These are phyloP conservation scores for Colletotrichum coccodes DNA, from an alignment of 2,329 filamentous ascomycete genomes.

Conservation along the genomic window DNA sequence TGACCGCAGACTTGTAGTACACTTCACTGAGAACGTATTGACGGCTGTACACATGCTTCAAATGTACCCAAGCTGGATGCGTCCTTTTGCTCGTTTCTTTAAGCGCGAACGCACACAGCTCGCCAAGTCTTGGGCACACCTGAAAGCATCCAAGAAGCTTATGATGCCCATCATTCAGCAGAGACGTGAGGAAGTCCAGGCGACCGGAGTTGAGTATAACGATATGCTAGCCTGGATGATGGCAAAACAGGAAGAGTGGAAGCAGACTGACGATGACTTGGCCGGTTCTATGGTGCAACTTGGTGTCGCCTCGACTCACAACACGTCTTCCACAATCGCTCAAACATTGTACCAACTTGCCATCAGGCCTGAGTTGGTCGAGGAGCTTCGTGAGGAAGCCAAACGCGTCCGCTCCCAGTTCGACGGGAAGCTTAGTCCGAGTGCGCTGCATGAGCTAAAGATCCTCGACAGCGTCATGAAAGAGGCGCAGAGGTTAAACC, in stretches of 20 bases:
- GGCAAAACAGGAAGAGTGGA: constrained; percentile 45
- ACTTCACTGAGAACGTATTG: constrained; percentile 14
- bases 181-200: neutral
- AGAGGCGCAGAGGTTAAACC: constrained; percentile 44
- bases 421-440: constrained; percentile 41
- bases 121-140: neutral
- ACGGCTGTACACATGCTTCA: constrained; percentile 13
- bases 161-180: constrained; percentile 8
- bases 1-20: constrained; percentile 37
- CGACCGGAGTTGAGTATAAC: neutral
- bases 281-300: constrained; percentile 51
- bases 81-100: neutral
- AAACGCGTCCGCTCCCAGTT: constrained; percentile 43
- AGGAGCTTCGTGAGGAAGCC: constrained; percentile 60
- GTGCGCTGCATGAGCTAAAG: constrained; percentile 43
- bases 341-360: constrained; percentile 59
- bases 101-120: constrained; percentile 6
- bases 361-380: constrained; percentile 57
- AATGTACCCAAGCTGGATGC: constrained; percentile 10
- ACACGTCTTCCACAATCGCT: constrained; percentile 51
- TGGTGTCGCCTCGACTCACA: constrained; percentile 58
- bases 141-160: neutral
- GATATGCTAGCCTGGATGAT: constrained; percentile 46
- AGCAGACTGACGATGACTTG: constrained; percentile 41
- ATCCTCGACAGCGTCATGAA: constrained; percentile 48